These are phyloP conservation scores for Triangularia verruculosa DNA, from an alignment of 2,329 filamentous ascomycete genomes.

Conservation along the genomic window DNA sequence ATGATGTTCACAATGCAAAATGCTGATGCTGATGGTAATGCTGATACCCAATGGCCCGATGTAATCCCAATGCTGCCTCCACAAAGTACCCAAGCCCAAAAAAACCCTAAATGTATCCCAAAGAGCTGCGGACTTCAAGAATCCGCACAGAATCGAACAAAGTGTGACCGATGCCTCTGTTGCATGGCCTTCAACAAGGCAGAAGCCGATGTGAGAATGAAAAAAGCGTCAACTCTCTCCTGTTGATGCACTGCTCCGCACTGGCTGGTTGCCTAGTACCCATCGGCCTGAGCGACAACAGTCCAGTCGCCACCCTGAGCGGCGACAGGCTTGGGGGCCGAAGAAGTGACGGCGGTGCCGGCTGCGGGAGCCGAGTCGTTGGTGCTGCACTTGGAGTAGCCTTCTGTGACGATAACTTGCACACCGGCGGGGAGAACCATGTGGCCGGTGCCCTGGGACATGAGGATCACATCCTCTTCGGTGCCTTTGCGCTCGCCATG, in stretches of 20 bases:
- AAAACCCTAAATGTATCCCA: background rate
- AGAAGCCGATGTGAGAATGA: background rate
- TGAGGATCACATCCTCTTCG: conserved; percentile 13
- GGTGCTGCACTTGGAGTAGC: conserved; percentile 16
- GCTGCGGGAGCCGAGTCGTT: conserved; percentile 1
- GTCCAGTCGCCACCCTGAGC: background rate
- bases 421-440: conserved; percentile 24
- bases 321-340: background rate
- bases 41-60: background rate
- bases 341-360: conserved; percentile 9
- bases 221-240: background rate
- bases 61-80: background rate
- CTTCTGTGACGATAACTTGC: conserved; percentile 17
- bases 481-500: conserved; percentile 11
- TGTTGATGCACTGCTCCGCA: background rate
- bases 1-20: background rate
- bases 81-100: background rate
- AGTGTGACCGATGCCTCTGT: background rate
- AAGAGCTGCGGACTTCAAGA: background rate
- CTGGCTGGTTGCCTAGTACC: background rate
- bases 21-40: background rate
- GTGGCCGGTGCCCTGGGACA: conserved; percentile 20
- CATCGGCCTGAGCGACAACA: background rate
- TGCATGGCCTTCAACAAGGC: background rate
- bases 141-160: background rate